Conservation (phyloP, 441 rosid genomes). For the Viola pubescens region DNA sequence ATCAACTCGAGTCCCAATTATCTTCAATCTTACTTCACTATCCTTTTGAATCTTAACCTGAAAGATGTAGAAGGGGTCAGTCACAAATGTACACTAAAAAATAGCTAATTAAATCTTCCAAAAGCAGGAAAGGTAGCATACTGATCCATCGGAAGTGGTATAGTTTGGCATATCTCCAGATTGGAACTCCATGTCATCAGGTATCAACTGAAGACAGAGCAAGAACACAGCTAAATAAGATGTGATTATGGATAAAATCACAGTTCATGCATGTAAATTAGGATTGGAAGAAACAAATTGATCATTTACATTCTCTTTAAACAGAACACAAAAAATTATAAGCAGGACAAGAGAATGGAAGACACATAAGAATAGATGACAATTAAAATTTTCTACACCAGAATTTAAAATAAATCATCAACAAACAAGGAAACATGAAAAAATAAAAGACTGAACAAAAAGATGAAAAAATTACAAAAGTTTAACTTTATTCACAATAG, state of each 20-base stretch:
- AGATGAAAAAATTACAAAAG: no score
- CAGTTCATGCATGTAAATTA: neutral
- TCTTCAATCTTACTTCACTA: slow-evolving; percentile 87
- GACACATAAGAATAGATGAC: neutral
- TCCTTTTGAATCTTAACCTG: slow-evolving; percentile 94
- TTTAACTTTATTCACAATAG: no score
- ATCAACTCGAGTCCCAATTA: slow-evolving; percentile 89
- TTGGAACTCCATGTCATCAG: slow-evolving; percentile 95
- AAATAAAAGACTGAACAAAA: no score
- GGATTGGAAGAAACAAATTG: neutral
- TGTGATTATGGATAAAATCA: neutral
- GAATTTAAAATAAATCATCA: neutral
- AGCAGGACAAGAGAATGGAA: neutral
- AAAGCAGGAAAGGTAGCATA: slow-evolving; percentile 21
- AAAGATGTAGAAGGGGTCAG: slow-evolving; percentile 11
- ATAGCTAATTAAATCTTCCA: neutral
- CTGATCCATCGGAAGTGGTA: slow-evolving; percentile 88
- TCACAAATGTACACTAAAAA: neutral
- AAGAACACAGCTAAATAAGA: neutral
- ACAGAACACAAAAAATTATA: neutral
- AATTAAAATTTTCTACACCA: no score
- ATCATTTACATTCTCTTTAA: neutral
- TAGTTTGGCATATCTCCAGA: slow-evolving; percentile 89
- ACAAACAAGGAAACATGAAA: neutral
- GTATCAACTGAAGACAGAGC: slow-evolving; percentile 54